Conservation (phyloP, 2,329 filamentous ascomycete genomes). For the Lachnellula arida region DNA sequence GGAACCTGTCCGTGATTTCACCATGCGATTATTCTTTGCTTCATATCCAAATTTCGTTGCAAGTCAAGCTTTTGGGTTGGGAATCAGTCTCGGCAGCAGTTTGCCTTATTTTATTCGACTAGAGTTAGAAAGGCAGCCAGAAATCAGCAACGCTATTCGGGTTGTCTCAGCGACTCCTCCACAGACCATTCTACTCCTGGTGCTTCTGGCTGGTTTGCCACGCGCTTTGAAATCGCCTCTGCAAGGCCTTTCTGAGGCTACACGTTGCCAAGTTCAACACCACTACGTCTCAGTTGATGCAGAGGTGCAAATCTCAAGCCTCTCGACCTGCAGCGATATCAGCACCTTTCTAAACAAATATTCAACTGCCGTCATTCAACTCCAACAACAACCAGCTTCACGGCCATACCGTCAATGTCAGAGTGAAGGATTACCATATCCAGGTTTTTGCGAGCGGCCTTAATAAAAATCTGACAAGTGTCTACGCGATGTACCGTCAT, state of each 20-base stretch:
- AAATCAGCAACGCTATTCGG: not conserved
- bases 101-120: not conserved
- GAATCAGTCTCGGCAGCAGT: not conserved
- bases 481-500: conserved; percentile 13
- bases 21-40: not conserved
- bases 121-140: not conserved
- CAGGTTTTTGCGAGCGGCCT: conserved; percentile 6
- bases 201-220: not conserved
- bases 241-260: not conserved
- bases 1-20: not conserved
- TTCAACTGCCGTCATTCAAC: not conserved
- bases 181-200: not conserved
- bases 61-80: not conserved
- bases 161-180: not conserved
- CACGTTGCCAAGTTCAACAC: not conserved
- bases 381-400: not conserved
- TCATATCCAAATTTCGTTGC: not conserved
- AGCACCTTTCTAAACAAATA: not conserved
- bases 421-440: conserved; percentile 10
- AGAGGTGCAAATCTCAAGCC: not conserved
- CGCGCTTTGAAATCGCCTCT: not conserved
- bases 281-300: not conserved
- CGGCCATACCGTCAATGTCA: conserved; percentile 7
- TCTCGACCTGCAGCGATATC: not conserved
- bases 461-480: conserved; percentile 12